Conservation (phyloP, 257 asterid genomes). For the Solanum corneliomulleri region DNA sequence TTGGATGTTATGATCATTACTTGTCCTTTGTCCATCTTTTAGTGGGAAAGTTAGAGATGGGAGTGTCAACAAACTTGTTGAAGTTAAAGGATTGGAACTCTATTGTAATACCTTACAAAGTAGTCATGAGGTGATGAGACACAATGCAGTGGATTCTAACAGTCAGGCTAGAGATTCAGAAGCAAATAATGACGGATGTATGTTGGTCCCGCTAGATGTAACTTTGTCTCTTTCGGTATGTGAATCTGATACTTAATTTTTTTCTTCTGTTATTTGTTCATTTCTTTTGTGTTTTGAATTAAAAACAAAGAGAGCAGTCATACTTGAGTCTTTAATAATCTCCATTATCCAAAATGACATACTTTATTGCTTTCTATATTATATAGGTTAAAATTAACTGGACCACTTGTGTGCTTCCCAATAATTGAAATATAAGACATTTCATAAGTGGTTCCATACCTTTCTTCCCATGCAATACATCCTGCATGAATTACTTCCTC, state of each 20-base stretch:
- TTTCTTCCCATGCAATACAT: not conserved
- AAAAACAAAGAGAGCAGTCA: not conserved
- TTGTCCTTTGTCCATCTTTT: constrained; percentile 33
- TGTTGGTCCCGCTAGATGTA: constrained; percentile 65
- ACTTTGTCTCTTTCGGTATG: constrained; percentile 65
- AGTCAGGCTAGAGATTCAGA: constrained; percentile 17
- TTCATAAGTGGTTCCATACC: not conserved
- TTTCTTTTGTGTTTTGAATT: not conserved
- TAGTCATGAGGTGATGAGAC: constrained; percentile 21
- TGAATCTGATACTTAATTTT: not conserved
- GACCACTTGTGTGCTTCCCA: not conserved
- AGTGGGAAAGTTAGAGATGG: constrained; percentile 61
- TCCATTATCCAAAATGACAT: not conserved
- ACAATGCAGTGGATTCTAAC: constrained; percentile 16
- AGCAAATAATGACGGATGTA: constrained; percentile 21
- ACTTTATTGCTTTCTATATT: not conserved
- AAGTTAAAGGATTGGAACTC: constrained; percentile 68
- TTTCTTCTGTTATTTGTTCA: not conserved
- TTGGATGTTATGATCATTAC: not conserved
- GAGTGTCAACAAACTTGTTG: constrained; percentile 75
- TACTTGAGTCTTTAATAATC: not conserved
- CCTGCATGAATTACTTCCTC: not conserved
- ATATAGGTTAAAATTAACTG: not conserved
- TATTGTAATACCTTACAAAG: constrained; percentile 43
- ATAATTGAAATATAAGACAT: not conserved